These are phyloP conservation scores for Alternaria ventricosa DNA, from an alignment of 2,329 filamentous ascomycete genomes.

Conservation along the genomic window DNA sequence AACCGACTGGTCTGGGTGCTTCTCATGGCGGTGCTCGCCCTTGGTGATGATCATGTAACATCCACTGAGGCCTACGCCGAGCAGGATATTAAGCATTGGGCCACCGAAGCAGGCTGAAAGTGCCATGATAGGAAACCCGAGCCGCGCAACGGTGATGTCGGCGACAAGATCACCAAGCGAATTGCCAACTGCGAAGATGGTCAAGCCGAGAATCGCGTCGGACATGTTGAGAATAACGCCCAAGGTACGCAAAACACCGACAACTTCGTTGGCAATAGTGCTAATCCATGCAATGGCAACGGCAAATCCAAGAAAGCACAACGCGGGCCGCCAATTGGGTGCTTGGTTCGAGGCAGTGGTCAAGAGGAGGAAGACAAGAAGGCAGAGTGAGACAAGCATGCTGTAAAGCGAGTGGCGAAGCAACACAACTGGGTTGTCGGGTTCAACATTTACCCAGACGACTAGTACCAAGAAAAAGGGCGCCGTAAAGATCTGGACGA, in stretches of 20 bases:
- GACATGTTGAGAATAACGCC: slow-evolving; percentile 92
- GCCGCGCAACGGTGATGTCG: slow-evolving; percentile 88
- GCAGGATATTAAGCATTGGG: slow-evolving; percentile 94
- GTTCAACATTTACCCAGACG: slow-evolving; percentile 71
- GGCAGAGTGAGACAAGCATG: slow-evolving; percentile 64
- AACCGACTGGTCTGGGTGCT: slow-evolving; percentile 70
- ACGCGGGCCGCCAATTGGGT: slow-evolving; percentile 75
- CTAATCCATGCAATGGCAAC: slow-evolving; percentile 97
- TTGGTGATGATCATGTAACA: slow-evolving; percentile 82
- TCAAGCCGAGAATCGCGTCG: slow-evolving; percentile 92
- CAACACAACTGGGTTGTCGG: slow-evolving; percentile 67
- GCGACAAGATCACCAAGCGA: slow-evolving; percentile 93
- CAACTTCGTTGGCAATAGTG: slow-evolving; percentile 92
- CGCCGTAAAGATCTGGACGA: slow-evolving; percentile 83
- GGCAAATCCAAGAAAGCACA: slow-evolving; percentile 88
- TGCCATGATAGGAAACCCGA: slow-evolving; percentile 97
- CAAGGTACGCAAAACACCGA: slow-evolving; percentile 90
- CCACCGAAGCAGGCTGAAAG: slow-evolving; percentile 95
- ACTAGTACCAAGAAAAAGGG: slow-evolving; percentile 83
- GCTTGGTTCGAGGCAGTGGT: slow-evolving; percentile 72
- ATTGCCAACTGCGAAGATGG: slow-evolving; percentile 95
- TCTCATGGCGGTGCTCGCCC: slow-evolving; percentile 68
- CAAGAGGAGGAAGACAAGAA: slow-evolving; percentile 70
- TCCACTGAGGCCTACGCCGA: slow-evolving; percentile 91
- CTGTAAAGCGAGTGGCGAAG: slow-evolving; percentile 57